Evolutionary conservation across 805 yeast genomes (phyloP), one percentile per base, ranked within the genome.

Genomic region (Nakazawaea ishiwadae): DNA sequence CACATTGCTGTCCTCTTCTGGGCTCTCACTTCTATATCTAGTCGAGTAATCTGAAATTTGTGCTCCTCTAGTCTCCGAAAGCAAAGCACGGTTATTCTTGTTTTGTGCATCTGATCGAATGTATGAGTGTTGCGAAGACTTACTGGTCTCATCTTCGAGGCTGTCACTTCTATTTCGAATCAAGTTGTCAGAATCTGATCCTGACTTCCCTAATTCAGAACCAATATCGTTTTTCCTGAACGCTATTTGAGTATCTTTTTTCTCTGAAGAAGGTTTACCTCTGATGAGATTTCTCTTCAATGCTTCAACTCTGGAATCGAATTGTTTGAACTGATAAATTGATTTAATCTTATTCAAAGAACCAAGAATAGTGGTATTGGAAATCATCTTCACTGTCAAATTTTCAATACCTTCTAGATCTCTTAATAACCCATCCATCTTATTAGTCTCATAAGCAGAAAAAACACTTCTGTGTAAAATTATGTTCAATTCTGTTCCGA

Each of bases 261-360:
- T 20, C 6, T 32, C 35, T 19, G 35, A 11, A 6, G 15, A 12
- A 10, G 35, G 5, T 20, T 19, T 32, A 20, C 17, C 35, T 11
- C 35, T n/a, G 9, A 32, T 15, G 16, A 32, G 35, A 8, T n/a
- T 19, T 14, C 16, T 19, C 26, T n/a, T 32, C 27, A 32, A 32
- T 4, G 24, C 35, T 5, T 20, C 26, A 10, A 14, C 35, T 32
- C 35, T 17, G 9, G 16, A 10, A 19, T 32, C 17, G 17, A 12
- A 20, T 20, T 20, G 27, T 15, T 26, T 32, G 12, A 32, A 32
- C 15, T 15, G 26, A 20, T 20, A 32, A 20, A 19, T 32, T 32
- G 35, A 12, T 16, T 19, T 32, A n/a, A 32, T 32, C 10, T 20
- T 32, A 14, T 32, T 32, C 35, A 32, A 32, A 19, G 35, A 32